Conservation (phyloP, 371 early-diverging fungal genomes). For the Apophysomyces ossiformis region DNA sequence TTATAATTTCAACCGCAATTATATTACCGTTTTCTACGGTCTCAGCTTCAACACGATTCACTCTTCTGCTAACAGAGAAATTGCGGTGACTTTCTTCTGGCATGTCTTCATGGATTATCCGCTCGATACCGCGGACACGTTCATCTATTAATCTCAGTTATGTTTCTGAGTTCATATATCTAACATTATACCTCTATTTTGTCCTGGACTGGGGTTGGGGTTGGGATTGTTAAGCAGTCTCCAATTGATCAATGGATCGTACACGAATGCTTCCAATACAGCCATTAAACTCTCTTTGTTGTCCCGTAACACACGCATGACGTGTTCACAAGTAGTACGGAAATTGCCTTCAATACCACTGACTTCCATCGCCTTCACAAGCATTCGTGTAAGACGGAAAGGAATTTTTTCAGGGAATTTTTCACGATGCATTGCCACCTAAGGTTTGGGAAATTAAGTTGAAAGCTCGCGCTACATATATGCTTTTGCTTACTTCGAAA, state of each 20-base stretch:
- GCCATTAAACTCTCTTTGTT: conserved; percentile 99
- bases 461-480: neutral
- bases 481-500: conserved; percentile 80
- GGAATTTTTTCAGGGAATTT: conserved; percentile 98
- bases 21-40: conserved; percentile 53
- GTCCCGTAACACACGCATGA: conserved; percentile 94
- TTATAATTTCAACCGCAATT: neutral
- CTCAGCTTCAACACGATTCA: conserved; percentile 53
- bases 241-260: conserved; percentile 98
- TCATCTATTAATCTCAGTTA: conserved; percentile 30
- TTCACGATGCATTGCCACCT: conserved; percentile 95
- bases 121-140: conserved; percentile 46
- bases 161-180: neutral
- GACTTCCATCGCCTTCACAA: conserved; percentile 97
- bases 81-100: conserved; percentile 49
- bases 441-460: neutral
- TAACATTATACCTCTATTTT: conserved; percentile 35
- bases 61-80: conserved; percentile 52
- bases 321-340: conserved; percentile 94
- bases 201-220: conserved; percentile 46
- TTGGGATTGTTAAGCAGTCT: conserved; percentile 57
- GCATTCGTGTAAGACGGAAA: conserved; percentile 98
- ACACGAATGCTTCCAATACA: conserved; percentile 97
- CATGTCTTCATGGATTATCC: conserved; percentile 41
- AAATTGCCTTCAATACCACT: conserved; percentile 96